Conservation (phyloP, 192 early-diverging fungal genomes). For the Helicostylum pulchrum region DNA sequence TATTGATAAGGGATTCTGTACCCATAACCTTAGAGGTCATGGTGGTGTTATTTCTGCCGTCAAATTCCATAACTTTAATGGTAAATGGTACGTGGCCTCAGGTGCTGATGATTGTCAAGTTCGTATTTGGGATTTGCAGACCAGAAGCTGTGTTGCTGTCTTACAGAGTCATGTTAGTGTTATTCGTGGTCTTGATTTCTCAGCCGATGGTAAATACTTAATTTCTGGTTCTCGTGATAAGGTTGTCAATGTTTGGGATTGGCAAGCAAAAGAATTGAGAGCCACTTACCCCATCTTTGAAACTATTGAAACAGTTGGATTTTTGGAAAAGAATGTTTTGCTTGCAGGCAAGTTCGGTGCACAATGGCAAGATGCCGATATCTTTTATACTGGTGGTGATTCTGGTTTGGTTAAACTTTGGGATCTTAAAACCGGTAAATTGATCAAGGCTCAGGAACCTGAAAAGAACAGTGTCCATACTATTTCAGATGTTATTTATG, state of each 20-base stretch:
- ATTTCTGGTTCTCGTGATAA: constrained; percentile 88
- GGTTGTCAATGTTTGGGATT: constrained; percentile 87
- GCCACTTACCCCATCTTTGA: constrained; percentile 90
- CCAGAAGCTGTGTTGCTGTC: constrained; percentile 67
- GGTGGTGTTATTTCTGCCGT: constrained; percentile 81
- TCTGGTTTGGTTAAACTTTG: constrained; percentile 80
- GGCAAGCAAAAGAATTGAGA: constrained; percentile 56
- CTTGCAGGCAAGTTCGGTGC: constrained; percentile 37
- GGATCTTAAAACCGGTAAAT: constrained; percentile 74
- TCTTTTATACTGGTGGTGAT: constrained; percentile 88
- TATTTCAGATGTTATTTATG: constrained; percentile 69
- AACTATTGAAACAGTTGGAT: constrained; percentile 79
- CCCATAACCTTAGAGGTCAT: constrained; percentile 95
- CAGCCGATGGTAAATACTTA: constrained; percentile 63
- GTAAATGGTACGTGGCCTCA: constrained; percentile 69
- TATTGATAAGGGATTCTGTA: constrained; percentile 85
- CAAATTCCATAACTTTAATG: constrained; percentile 70
- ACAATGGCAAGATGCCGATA: constrained; percentile 33
- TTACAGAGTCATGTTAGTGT: constrained; percentile 86
- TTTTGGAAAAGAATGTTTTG: constrained; percentile 48
- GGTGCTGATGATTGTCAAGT: constrained; percentile 91
- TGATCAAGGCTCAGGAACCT: constrained; percentile 62
- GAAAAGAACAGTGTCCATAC: constrained; percentile 75
- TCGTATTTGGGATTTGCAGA: constrained; percentile 85
- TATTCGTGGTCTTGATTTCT: constrained; percentile 85